These are phyloP conservation scores for Rutstroemia sp. DNA, from an alignment of 2,329 filamentous ascomycete species.

Conservation along the genomic window DNA sequence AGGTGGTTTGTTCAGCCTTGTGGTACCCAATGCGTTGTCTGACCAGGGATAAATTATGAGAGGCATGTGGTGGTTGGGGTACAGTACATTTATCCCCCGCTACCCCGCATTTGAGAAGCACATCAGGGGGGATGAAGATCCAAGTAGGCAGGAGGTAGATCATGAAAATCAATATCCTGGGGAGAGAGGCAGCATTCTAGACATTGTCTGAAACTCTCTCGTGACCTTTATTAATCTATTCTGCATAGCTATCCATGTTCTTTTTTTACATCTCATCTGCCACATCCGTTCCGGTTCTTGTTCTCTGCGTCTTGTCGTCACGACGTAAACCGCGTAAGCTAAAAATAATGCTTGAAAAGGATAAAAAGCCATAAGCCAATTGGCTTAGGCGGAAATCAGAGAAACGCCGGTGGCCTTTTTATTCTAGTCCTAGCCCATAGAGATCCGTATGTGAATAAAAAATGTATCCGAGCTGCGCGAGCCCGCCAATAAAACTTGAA, in stretches of 20 bases:
- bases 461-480: too few relatives aligned
- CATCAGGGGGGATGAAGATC: background rate
- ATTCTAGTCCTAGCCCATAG: too few relatives aligned
- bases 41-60: background rate
- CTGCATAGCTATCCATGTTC: background rate
- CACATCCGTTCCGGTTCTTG: background rate
- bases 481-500: background rate
- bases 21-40: background rate
- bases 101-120: background rate
- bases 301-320: background rate
- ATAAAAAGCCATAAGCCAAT: background rate
- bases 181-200: background rate
- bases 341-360: constrained; percentile 3
- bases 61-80: background rate
- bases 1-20: background rate
- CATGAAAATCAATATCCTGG: background rate
- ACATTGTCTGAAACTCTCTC: background rate
- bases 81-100: background rate
- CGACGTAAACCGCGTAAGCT: background rate
- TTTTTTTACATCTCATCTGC: background rate
- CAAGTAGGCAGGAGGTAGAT: background rate
- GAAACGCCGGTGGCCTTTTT: too few relatives aligned
- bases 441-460: too few relatives aligned
- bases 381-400: too few relatives aligned
- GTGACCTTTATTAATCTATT: background rate